phyloP scores from a whole-genome alignment of 345 rosid species.

The Rhizophora mangle region DNA sequence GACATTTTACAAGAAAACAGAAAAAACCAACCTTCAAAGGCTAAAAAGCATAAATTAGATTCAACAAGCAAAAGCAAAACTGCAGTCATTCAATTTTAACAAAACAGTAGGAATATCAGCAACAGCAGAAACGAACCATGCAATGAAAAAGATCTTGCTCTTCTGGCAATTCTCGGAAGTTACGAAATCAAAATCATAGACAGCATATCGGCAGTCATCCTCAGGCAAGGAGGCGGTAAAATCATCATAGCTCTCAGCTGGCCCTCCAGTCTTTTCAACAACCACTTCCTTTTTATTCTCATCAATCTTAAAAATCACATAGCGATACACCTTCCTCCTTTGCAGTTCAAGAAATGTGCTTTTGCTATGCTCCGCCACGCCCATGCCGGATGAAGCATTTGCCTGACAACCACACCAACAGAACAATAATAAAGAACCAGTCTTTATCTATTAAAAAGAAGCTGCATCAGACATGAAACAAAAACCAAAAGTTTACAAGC shows the following conservation, averaged over 20 bases:
- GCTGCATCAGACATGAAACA: no score
- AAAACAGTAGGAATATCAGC: neutral
- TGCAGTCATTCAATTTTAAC: neutral
- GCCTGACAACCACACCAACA: neutral
- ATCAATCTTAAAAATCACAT: conserved; percentile 2
- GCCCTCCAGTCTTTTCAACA: conserved; percentile 14
- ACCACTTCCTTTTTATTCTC: conserved; percentile 5
- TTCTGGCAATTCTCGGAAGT: conserved; percentile 13
- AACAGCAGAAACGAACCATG: conserved; percentile 8
- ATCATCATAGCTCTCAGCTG: conserved; percentile 12
- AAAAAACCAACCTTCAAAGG: neutral
- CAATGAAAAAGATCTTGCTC: conserved; percentile 9
- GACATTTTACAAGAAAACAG: neutral
- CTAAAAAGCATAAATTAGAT: neutral
- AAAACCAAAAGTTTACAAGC: no score
- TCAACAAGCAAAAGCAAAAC: neutral
- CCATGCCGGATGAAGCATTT: conserved; percentile 15
- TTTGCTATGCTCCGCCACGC: conserved; percentile 8
- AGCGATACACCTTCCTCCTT: neutral
- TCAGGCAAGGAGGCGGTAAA: conserved; percentile 12
- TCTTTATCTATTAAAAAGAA: no score
- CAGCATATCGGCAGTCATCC: conserved; percentile 18
- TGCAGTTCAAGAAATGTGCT: conserved; percentile 5
- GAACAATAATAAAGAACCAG: no score
- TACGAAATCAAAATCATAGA: conserved; percentile 16